Conservation (phyloP, 202 grass and related monocot genomes). For the Schoenoplectus tabernaemontani region DNA sequence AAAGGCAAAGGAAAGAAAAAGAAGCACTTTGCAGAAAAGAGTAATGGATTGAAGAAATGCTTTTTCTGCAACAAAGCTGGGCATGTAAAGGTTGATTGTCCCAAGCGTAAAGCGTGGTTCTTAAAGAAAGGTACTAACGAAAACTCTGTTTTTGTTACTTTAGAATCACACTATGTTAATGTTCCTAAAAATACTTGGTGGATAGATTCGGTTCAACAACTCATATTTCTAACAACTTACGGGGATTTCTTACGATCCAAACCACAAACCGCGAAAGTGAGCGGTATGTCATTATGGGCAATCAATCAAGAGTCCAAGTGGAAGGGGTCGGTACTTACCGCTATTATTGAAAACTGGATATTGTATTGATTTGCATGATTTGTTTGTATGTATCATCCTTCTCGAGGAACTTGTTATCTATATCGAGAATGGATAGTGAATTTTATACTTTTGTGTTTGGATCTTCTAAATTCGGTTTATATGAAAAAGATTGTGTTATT, state of each 20-base stretch:
- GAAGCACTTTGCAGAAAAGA: too few relatives aligned
- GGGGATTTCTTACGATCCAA: not conserved
- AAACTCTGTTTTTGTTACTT: not conserved
- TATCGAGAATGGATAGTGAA: not conserved
- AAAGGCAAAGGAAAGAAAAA: not conserved
- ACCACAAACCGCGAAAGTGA: not conserved
- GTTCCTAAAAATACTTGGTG: slow-evolving; percentile 17
- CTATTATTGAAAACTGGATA: not conserved
- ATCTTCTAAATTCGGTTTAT: not conserved
- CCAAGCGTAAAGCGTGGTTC: not conserved
- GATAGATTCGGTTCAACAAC: slow-evolving; percentile 17
- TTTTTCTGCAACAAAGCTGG: not conserved
- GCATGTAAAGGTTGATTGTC: slow-evolving; percentile 14
- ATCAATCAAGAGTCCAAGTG: not conserved
- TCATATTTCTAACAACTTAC: slow-evolving; percentile 16
- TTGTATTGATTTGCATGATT: not conserved
- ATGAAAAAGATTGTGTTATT: not conserved
- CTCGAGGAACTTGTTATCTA: not conserved
- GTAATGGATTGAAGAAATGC: not conserved
- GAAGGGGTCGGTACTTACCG: not conserved
- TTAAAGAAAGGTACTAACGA: slow-evolving; percentile 14
- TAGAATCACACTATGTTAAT: not conserved
- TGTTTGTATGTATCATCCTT: not conserved
- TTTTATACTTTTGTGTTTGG: not conserved
- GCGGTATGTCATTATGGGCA: not conserved